Evolutionary conservation across 73 alveolate genomes (phyloP).

Genomic region (Paramecium biaurelia): DNA sequence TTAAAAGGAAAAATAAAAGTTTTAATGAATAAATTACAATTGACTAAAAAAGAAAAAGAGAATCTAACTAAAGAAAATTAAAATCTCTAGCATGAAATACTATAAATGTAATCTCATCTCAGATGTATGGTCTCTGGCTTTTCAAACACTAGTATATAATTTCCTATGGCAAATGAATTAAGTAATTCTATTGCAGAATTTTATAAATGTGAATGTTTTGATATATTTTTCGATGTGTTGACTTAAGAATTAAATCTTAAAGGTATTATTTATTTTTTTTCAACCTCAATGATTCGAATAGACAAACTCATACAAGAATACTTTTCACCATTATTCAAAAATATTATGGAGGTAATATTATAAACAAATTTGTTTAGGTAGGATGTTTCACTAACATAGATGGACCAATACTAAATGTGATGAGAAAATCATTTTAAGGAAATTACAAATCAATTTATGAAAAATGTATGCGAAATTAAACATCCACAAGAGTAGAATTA

Average conservation of each 20-base stretch:
- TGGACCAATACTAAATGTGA: conserved; percentile 94
- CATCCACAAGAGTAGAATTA: conserved; percentile 74
- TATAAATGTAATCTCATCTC: conserved; percentile 82
- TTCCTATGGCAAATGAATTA: conserved; percentile 94
- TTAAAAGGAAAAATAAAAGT: conserved; percentile 68
- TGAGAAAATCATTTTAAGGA: conserved; percentile 89
- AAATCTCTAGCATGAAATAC: conserved; percentile 84
- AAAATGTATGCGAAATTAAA: conserved; percentile 68
- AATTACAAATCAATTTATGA: conserved; percentile 82
- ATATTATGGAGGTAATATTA: conserved; percentile 71
- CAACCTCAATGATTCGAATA: conserved; percentile 74
- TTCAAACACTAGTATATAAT: conserved; percentile 86
- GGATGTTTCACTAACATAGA: conserved; percentile 79
- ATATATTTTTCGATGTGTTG: conserved; percentile 92
- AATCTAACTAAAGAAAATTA: conserved; percentile 81
- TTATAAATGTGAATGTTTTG: conserved; percentile 94
- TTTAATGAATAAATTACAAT: conserved; percentile 84
- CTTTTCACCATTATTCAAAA: conserved; percentile 83
- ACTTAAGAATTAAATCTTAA: conserved; percentile 92
- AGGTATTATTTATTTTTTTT: conserved; percentile 88
- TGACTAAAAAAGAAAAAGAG: conserved; percentile 84
- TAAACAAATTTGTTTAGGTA: neutral
- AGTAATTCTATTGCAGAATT: conserved; percentile 85
- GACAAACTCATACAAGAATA: conserved; percentile 71
- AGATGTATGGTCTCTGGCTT: conserved; percentile 96